Evolutionary conservation across 208 protist species (phyloP).

Genomic region (Leishmania aethiopica): DNA sequence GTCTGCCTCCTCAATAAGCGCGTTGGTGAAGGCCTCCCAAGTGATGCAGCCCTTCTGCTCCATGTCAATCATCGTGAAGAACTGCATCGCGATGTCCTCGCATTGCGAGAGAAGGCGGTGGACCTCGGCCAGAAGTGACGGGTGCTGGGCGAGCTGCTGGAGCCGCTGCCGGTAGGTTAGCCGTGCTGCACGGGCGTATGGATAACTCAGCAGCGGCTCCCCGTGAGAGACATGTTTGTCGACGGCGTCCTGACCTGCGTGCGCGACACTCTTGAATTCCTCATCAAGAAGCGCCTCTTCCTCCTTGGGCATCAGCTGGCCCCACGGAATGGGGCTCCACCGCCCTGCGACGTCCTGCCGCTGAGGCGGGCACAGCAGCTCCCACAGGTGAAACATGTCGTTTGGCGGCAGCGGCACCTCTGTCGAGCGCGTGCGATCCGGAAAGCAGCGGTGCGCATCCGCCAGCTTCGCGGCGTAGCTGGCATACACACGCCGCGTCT

Average conservation of each 20-base stretch:
- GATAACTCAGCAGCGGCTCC: slow-evolving; percentile 17
- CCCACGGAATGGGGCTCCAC: slow-evolving; percentile 39
- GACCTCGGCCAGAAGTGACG: slow-evolving; percentile 27
- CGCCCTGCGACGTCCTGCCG: slow-evolving; percentile 26
- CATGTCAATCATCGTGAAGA: slow-evolving; percentile 64
- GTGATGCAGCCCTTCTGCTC: slow-evolving; percentile 62
- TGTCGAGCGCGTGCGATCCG: slow-evolving; percentile 11
- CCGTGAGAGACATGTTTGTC: background rate
- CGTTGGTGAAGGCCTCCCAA: slow-evolving; percentile 71
- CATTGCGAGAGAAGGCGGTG: slow-evolving; percentile 40
- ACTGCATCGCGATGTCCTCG: slow-evolving; percentile 46
- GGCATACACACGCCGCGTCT: slow-evolving; percentile 12
- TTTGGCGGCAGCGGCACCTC: slow-evolving; percentile 28
- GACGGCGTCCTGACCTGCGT: too few species aligned
- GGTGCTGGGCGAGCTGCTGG: slow-evolving; percentile 35
- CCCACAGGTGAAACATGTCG: slow-evolving; percentile 25
- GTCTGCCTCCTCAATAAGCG: slow-evolving; percentile 76
- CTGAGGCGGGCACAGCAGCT: slow-evolving; percentile 33
- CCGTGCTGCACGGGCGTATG: slow-evolving; percentile 25
- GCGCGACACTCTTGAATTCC: slow-evolving; percentile 8
- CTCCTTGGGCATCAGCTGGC: slow-evolving; percentile 36
- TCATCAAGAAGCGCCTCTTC: slow-evolving; percentile 38
- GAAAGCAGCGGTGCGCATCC: slow-evolving; percentile 29
- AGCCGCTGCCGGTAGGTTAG: slow-evolving; percentile 36
- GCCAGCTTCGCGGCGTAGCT: slow-evolving; percentile 27